A percentile compares a stretch with the other conserved stretches of the same genome.
Evolutionary conservation across 768 basidiomycete genomes (phyloP).

Genomic region (Kwoniella shandongensis): DNA sequence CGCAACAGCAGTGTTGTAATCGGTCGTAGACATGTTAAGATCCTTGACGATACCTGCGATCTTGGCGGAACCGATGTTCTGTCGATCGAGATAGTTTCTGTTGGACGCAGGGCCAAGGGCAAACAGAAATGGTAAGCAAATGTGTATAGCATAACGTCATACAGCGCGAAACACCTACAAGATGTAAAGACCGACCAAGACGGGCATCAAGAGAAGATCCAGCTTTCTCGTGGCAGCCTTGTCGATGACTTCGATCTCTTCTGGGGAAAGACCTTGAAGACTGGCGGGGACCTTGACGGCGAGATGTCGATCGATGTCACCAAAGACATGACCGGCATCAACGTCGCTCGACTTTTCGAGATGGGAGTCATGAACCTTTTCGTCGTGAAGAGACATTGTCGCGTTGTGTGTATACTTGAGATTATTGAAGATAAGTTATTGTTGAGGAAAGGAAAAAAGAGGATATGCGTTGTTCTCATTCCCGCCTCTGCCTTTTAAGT

Average conservation of each 20-base stretch:
- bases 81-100: slow-evolving; percentile 34
- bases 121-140: too few relatives aligned
- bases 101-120: too few relatives aligned
- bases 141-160: too few relatives aligned
- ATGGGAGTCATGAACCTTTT: slow-evolving; percentile 23
- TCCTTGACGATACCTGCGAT: slow-evolving; percentile 35
- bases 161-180: slow-evolving; percentile 19
- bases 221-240: slow-evolving; percentile 39
- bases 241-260: slow-evolving; percentile 37
- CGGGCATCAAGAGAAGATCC: slow-evolving; percentile 45
- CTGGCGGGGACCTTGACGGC: slow-evolving; percentile 35
- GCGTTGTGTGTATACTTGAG: too few relatives aligned
- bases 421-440: not conserved
- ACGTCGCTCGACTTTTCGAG: slow-evolving; percentile 12
- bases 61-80: slow-evolving; percentile 39
- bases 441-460: too few relatives aligned
- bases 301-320: slow-evolving; percentile 27
- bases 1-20: slow-evolving; percentile 37
- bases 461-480: too few relatives aligned
- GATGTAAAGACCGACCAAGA: slow-evolving; percentile 34
- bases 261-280: slow-evolving; percentile 32
- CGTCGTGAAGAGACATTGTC: slow-evolving; percentile 23
- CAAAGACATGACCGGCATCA: slow-evolving; percentile 1
- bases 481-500: too few relatives aligned
- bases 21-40: slow-evolving; percentile 23